Percentiles rank a stretch among this genome's conserved stretches.
These are phyloP conservation scores for Yamadazyma philogaea DNA, from an alignment of 805 yeast species.

Conservation along the genomic window DNA sequence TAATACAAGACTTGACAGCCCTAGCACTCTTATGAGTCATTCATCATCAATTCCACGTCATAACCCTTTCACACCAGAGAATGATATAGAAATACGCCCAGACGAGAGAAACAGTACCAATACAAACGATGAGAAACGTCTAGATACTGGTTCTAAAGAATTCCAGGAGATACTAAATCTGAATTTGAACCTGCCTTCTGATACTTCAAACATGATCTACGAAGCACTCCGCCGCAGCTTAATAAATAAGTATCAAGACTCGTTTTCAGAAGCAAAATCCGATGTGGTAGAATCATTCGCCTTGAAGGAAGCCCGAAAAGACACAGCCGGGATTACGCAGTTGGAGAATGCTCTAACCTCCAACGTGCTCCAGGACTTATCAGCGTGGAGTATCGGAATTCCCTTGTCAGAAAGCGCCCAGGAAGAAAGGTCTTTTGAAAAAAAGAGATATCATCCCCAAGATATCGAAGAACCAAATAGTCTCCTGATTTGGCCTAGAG, in stretches of 20 bases:
- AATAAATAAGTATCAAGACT: too few relatives aligned
- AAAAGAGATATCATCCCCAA: neutral
- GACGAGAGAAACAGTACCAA: constrained; percentile 1
- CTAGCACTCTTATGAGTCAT: neutral
- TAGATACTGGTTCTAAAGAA: neutral
- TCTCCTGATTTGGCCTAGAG: too few relatives aligned
- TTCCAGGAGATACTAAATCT: neutral
- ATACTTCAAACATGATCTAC: neutral
- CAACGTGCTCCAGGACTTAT: constrained; percentile 8
- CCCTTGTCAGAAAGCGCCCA: neutral
- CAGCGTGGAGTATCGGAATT: neutral
- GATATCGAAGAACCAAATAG: neutral
- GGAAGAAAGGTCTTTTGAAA: constrained; percentile 1
- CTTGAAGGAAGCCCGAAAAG: too few relatives aligned
- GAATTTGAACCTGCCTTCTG: neutral
- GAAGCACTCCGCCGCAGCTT: too few relatives aligned
- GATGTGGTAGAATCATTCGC: too few relatives aligned
- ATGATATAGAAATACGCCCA: constrained; percentile 1
- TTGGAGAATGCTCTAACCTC: constrained; percentile 3
- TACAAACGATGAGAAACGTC: constrained; percentile 1
- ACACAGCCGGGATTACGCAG: neutral
- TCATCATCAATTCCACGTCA: neutral
- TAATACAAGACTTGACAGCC: neutral
- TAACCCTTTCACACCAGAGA: neutral
- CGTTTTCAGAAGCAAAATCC: too few relatives aligned